phyloP scores from a whole-genome alignment of 192 early-diverging fungal species.

The Chytriomyces sp. region DNA sequence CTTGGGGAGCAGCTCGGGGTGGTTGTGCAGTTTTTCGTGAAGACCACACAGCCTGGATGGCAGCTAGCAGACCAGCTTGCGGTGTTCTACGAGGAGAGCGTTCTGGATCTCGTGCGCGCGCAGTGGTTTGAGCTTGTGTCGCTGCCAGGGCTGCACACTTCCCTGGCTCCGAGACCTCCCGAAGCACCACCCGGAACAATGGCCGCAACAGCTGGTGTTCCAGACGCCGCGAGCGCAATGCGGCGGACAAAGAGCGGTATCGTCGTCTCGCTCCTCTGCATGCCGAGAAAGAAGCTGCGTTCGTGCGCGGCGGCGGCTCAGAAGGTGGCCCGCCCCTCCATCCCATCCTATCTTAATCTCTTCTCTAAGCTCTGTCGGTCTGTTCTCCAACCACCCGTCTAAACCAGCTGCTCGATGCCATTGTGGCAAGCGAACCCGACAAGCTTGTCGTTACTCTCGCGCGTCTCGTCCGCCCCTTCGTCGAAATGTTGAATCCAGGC shows the following conservation, averaged over 20 bases:
- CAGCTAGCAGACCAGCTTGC: not conserved
- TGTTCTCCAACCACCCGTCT: not conserved
- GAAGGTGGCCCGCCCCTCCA: not conserved
- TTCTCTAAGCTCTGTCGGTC: not conserved
- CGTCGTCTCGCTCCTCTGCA: not conserved
- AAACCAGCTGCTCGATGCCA: constrained; percentile 7
- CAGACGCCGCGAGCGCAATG: not conserved
- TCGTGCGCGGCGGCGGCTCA: not conserved
- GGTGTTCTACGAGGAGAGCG: not conserved
- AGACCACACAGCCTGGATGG: not conserved
- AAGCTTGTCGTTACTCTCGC: constrained; percentile 6
- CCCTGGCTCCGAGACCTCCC: not conserved
- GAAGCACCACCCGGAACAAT: not conserved
- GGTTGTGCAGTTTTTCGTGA: not conserved
- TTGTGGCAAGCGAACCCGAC: constrained; percentile 6
- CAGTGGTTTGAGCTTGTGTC: not conserved
- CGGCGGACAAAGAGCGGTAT: constrained; percentile 7
- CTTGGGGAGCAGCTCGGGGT: not conserved
- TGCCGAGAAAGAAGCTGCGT: constrained; percentile 13
- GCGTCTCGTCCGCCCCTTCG: constrained; percentile 8
- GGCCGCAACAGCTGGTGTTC: not conserved
- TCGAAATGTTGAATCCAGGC: constrained; percentile 8
- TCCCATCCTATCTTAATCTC: not conserved
- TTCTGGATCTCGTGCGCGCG: not conserved
- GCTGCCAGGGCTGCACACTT: not conserved